Base-by-base conservation (phyloP, 305 asterid genomes). In the Fraxinus paxiana region DNA sequence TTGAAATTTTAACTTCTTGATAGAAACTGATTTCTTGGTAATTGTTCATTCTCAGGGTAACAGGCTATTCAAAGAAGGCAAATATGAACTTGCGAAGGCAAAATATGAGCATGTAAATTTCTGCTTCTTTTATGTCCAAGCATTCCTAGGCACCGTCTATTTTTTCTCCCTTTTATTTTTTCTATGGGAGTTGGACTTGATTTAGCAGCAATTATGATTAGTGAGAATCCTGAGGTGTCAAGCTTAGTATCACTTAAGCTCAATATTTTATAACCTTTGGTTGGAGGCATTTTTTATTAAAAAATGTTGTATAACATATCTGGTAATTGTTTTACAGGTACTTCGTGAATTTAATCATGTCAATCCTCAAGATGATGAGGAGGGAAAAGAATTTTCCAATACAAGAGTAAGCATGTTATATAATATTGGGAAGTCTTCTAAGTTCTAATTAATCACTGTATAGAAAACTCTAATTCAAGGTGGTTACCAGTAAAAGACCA, bases 341-440 rank as follows among this genome's bases (percentile, higher is more conserved):
- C 95, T 96, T 75, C 90, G 98, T 26, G 99, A 96, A 81, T 92
- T 96, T 88, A 96, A 96, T 86, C 99, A 96, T 79, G 98, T 96
- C 20, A 90, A 96, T 86, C 99, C 99, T 75, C 96, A 90, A 84
- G 94, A 92, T 81, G 99, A 96, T 34, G 97, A 92, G 1, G 99
- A 96, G 85, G 98, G 98, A 72, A 96, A 94, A 85, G 98, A 96
- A 79, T 96, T 96, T 87, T 80, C 98, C 17, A 86, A 92, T 81
- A 87, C 93, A 75, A 90, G 99, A 85, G 99, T 92, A 94, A 82
- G 97, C 83, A 4, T 67, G 22, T 30, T 65, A 65, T 65, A 26
- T 26, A 2, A 56, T 18, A 65, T 65, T 65, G 37, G 33, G 33
- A 30, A 30, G 33, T 30, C 33, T 31, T 31, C 34, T 28, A 35